These are phyloP conservation scores for Acrodontium crateriforme DNA, from an alignment of 2,329 filamentous ascomycete genomes.

Conservation along the genomic window DNA sequence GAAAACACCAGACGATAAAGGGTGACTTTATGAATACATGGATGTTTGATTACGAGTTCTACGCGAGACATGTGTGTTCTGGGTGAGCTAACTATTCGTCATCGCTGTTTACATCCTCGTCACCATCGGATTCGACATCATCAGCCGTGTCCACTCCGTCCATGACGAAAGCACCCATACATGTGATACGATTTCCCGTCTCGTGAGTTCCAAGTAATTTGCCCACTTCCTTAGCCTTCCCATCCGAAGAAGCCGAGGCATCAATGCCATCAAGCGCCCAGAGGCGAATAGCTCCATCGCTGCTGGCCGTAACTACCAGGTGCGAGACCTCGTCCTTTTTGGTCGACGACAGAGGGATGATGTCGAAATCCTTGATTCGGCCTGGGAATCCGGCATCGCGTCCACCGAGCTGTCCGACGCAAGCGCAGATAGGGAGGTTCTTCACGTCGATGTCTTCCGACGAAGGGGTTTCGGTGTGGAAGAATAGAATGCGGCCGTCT, in stretches of 20 bases:
- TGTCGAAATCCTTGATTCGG: constrained; percentile 79
- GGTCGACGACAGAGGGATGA: constrained; percentile 35
- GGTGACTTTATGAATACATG: too few species aligned
- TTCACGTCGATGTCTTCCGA: constrained; percentile 20
- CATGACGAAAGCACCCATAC: constrained; percentile 77
- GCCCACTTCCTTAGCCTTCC: constrained; percentile 38
- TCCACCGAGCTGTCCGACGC: constrained; percentile 68
- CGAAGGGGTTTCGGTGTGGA: constrained; percentile 44
- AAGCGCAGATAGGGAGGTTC: constrained; percentile 24
- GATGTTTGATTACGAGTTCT: too few species aligned
- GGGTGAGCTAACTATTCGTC: background rate
- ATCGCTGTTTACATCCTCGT: constrained; percentile 1
- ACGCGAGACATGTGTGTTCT: too few species aligned
- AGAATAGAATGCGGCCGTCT: constrained; percentile 77
- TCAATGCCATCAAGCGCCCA: constrained; percentile 39
- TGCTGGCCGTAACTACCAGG: constrained; percentile 61
- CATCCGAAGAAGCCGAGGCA: background rate
- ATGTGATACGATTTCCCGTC: constrained; percentile 81
- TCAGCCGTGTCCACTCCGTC: constrained; percentile 15
- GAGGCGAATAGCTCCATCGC: constrained; percentile 70
- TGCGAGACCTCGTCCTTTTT: constrained; percentile 29
- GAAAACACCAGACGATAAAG: too few species aligned
- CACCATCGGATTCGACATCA: constrained; percentile 7
- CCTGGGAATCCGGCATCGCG: constrained; percentile 44
- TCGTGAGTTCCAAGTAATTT: constrained; percentile 62